Evolutionary conservation across 2,329 filamentous ascomycete genomes (phyloP).

Genomic region (Aspergillus tubingensis): DNA sequence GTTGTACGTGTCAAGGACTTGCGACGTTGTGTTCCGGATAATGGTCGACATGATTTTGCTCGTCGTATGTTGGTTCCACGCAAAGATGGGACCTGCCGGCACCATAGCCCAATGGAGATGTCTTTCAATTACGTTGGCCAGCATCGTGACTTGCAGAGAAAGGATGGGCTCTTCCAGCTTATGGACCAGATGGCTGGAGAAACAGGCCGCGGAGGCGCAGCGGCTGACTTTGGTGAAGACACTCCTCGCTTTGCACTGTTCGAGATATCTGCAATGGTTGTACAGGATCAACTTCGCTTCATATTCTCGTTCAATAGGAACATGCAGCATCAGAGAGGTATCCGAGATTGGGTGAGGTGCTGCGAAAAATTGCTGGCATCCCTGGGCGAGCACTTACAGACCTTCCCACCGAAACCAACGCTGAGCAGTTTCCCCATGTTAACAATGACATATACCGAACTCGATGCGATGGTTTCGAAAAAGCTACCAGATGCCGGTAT

Average conservation of each 20-base stretch:
- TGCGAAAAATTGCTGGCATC: slow-evolving; percentile 38
- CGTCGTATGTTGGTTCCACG: slow-evolving; percentile 33
- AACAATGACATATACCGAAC: slow-evolving; percentile 44
- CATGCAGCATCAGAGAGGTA: slow-evolving; percentile 49
- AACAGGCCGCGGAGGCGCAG: slow-evolving; percentile 47
- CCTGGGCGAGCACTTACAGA: slow-evolving; percentile 30
- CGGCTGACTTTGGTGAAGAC: slow-evolving; percentile 47
- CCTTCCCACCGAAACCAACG: slow-evolving; percentile 34
- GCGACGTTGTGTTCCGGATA: slow-evolving; percentile 39
- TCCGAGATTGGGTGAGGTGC: slow-evolving; percentile 46
- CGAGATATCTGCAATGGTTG: slow-evolving; percentile 55
- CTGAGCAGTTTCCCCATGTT: slow-evolving; percentile 50
- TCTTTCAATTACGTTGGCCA: slow-evolving; percentile 46
- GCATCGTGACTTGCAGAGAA: slow-evolving; percentile 47
- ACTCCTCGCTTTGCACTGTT: slow-evolving; percentile 53
- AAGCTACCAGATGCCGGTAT: slow-evolving; percentile 44
- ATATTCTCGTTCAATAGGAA: slow-evolving; percentile 54
- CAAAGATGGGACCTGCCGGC: slow-evolving; percentile 32
- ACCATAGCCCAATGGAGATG: slow-evolving; percentile 47
- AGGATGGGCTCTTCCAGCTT: slow-evolving; percentile 47
- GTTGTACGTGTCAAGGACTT: slow-evolving; percentile 42
- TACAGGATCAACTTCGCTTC: slow-evolving; percentile 50
- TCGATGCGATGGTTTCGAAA: slow-evolving; percentile 40
- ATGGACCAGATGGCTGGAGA: slow-evolving; percentile 51
- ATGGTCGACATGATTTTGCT: slow-evolving; percentile 43